These are phyloP conservation scores for Alternaria atra DNA, from an alignment of 2,329 filamentous ascomycete genomes.

Conservation along the genomic window DNA sequence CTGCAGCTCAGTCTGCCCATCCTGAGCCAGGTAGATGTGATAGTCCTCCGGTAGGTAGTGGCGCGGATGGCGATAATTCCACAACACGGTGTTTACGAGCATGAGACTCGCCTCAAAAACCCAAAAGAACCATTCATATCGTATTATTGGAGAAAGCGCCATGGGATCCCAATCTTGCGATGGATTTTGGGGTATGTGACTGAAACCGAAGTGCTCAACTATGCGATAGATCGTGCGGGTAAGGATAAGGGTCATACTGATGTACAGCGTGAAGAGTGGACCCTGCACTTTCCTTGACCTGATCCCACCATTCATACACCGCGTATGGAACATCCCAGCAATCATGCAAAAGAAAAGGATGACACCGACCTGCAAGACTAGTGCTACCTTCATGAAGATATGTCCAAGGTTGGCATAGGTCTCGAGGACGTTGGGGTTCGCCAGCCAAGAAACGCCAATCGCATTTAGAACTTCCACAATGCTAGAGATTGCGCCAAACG, in stretches of 20 bases:
- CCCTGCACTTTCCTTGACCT: no score
- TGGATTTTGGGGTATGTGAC: no score
- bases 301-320: no score
- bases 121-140: conserved; percentile 62
- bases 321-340: conserved; percentile 53
- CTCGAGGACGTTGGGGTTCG: conserved; percentile 48
- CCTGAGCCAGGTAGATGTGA: conserved; percentile 57
- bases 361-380: conserved; percentile 60
- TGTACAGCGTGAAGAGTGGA: no score
- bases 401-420: conserved; percentile 51
- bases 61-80: conserved; percentile 61
- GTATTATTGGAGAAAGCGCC: conserved; percentile 44
- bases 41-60: conserved; percentile 59
- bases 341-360: conserved; percentile 58
- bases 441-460: conserved; percentile 57
- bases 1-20: conserved; percentile 15
- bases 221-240: no score
- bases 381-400: conserved; percentile 57
- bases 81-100: conserved; percentile 58
- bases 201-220: no score
- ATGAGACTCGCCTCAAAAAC: conserved; percentile 62
- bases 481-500: conserved; percentile 62
- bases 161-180: conserved; percentile 23
- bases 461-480: conserved; percentile 60
- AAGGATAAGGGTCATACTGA: no score